These are phyloP conservation scores for Grosmannia huntii DNA, from an alignment of 2,329 filamentous ascomycete species.

Conservation along the genomic window DNA sequence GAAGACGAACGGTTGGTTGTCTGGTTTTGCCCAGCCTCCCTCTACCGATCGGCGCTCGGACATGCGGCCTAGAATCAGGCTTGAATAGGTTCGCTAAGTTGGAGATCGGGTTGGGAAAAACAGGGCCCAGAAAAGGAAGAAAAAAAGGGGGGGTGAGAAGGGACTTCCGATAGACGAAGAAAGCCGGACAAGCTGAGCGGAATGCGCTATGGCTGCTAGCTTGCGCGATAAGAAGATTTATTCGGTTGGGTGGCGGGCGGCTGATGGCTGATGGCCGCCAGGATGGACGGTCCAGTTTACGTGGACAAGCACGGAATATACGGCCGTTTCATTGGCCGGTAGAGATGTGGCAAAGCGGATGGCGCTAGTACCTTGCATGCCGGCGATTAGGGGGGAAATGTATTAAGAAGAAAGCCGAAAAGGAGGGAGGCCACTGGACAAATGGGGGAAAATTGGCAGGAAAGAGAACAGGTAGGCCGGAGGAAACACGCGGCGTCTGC, in stretches of 20 bases:
- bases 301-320: background rate
- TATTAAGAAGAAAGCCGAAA: background rate
- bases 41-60: background rate
- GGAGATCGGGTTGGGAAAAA: background rate
- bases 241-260: background rate
- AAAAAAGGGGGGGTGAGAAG: background rate
- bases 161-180: background rate
- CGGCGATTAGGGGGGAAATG: slow-evolving; percentile 1
- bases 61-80: background rate
- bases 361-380: slow-evolving; percentile 5
- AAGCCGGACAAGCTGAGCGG: background rate
- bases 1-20: background rate
- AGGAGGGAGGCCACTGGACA: background rate
- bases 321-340: background rate
- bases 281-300: background rate
- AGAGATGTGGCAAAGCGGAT: background rate
- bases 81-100: background rate
- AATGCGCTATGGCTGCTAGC: background rate
- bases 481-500: background rate
- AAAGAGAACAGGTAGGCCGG: background rate
- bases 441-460: background rate
- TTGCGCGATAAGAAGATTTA: background rate
- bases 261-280: background rate
- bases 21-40: background rate
- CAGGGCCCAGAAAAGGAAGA: background rate